Conservation (phyloP, 2,329 filamentous ascomycete species). For the Fusarium sp. region DNA sequence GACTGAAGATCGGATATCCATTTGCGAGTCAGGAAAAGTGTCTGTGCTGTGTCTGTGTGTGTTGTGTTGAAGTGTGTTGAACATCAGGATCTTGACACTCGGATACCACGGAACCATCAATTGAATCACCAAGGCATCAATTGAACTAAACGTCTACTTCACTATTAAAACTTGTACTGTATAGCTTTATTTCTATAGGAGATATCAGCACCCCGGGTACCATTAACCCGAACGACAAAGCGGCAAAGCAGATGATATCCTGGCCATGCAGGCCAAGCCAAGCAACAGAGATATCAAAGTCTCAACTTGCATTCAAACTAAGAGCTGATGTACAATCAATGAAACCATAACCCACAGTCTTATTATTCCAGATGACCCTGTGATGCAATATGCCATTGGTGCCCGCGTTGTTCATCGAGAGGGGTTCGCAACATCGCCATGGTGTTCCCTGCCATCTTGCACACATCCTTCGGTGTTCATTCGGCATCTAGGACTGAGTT, state of each 20-base stretch:
- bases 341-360: slow-evolving; percentile 32
- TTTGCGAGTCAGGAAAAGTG: slow-evolving; percentile 1
- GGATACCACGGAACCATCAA: slow-evolving; percentile 11
- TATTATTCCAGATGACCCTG: slow-evolving; percentile 30
- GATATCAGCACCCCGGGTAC: slow-evolving; percentile 1
- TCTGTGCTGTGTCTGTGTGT: background rate
- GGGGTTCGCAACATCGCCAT: slow-evolving; percentile 32
- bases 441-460: slow-evolving; percentile 27
- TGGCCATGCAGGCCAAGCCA: slow-evolving; percentile 31
- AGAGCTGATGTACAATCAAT: slow-evolving; percentile 23
- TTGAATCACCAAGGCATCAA: background rate
- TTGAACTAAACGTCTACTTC: background rate
- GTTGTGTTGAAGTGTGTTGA: background rate
- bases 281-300: slow-evolving; percentile 1
- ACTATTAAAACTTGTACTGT: background rate
- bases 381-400: slow-evolving; percentile 37
- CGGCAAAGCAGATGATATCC: slow-evolving; percentile 33
- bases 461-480: slow-evolving; percentile 29
- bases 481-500: slow-evolving; percentile 35
- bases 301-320: slow-evolving; percentile 1
- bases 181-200: background rate
- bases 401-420: slow-evolving; percentile 39
- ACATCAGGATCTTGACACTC: background rate
- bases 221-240: slow-evolving; percentile 8
- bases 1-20: slow-evolving; percentile 7